These are phyloP conservation scores for Nemania sp. DNA, from an alignment of 2,329 filamentous ascomycete species.

Conservation along the genomic window DNA sequence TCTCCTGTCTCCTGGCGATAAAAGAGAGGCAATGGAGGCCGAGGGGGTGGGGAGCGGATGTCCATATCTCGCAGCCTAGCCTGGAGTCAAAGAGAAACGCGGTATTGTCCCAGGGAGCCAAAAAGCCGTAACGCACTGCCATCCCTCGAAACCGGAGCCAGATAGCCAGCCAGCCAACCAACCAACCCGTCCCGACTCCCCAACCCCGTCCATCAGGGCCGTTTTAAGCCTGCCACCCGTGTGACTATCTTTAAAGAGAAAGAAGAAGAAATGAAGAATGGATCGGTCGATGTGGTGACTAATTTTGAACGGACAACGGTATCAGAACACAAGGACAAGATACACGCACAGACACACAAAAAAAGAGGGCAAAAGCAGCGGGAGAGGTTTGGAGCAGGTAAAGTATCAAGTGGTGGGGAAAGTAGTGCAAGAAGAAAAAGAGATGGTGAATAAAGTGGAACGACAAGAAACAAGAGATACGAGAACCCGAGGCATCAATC, in stretches of 20 bases:
- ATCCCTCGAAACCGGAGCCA: slow-evolving; percentile 28
- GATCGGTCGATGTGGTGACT: slow-evolving; percentile 10
- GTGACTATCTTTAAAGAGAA: slow-evolving; percentile 24
- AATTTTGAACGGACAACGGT: slow-evolving; percentile 18
- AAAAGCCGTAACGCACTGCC: slow-evolving; percentile 30
- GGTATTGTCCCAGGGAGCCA: slow-evolving; percentile 18
- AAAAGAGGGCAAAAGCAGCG: slow-evolving; percentile 1
- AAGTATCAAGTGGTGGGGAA: background rate
- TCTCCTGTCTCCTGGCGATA: background rate
- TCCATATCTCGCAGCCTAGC: slow-evolving; percentile 5
- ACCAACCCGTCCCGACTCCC: slow-evolving; percentile 30
- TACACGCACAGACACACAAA: slow-evolving; percentile 23
- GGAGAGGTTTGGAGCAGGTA: too few relatives aligned
- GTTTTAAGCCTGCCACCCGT: slow-evolving; percentile 26
- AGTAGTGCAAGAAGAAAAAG: slow-evolving; percentile 12
- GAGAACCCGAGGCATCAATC: slow-evolving; percentile 34
- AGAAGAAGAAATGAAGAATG: slow-evolving; percentile 2
- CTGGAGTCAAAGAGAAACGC: slow-evolving; percentile 12
- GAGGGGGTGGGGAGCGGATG: too few relatives aligned
- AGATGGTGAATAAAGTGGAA: slow-evolving; percentile 25
- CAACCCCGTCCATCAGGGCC: slow-evolving; percentile 24
- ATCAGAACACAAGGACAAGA: slow-evolving; percentile 18
- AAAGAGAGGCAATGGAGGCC: slow-evolving; percentile 3
- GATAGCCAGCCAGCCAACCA: slow-evolving; percentile 28
- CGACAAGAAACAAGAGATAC: slow-evolving; percentile 33